Evolutionary conservation across 129 eudicot species (phyloP).

Genomic region (Arctium minus): DNA sequence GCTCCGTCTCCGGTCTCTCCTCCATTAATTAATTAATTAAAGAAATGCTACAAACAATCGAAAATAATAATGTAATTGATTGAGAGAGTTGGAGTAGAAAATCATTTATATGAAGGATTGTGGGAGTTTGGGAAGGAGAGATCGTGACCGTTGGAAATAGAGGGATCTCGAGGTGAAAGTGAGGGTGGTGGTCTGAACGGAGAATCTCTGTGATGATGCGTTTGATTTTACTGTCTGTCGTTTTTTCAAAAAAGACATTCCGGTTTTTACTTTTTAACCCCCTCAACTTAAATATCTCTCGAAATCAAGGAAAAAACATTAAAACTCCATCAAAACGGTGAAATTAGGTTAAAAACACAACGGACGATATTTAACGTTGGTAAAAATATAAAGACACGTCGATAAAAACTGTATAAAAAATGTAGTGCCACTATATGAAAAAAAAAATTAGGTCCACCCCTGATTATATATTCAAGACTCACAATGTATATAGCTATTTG

Average conservation of each 20-base stretch:
- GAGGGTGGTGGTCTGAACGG: conserved; percentile 12
- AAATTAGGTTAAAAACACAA: no score
- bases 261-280: conserved; percentile 12
- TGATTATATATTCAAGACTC: no score
- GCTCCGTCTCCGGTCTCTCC: conserved; percentile 79
- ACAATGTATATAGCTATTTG: no score
- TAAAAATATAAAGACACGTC: no score
- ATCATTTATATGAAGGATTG: not conserved
- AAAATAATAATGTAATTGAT: conserved; percentile 5
- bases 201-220: conserved; percentile 21
- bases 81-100: not conserved
- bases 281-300: not conserved
- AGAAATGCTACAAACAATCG: not conserved
- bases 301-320: no score
- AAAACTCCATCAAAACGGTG: no score
- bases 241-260: not conserved
- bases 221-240: conserved; percentile 21
- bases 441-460: no score
- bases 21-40: conserved; percentile 26
- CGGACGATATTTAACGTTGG: no score
- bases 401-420: no score
- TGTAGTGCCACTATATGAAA: no score
- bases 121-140: conserved; percentile 35
- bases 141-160: conserved; percentile 28
- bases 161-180: conserved; percentile 17